Evolutionary conservation across 441 rosid species (phyloP).

Genomic region (Rhodomyrtus psidioides): DNA sequence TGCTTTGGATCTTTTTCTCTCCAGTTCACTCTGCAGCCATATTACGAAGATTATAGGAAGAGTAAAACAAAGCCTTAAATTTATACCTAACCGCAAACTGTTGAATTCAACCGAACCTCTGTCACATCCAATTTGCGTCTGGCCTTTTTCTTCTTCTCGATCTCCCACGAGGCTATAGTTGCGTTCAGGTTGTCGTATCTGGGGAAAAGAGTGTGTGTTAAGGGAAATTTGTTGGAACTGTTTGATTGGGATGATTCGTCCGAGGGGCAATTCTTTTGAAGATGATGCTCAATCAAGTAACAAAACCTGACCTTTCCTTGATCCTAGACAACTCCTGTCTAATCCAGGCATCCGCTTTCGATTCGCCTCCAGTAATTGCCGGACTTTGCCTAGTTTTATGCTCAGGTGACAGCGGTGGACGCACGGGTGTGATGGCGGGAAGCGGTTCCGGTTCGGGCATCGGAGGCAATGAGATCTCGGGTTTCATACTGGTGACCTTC

Average conservation of each 20-base stretch:
- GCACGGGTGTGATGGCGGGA: slow-evolving; percentile 6
- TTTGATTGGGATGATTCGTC: not conserved
- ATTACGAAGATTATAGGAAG: not conserved
- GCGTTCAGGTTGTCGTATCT: slow-evolving; percentile 46
- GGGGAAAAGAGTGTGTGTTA: not conserved
- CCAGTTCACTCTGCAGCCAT: slow-evolving; percentile 34
- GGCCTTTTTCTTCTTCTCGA: slow-evolving; percentile 45
- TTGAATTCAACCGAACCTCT: slow-evolving; percentile 37
- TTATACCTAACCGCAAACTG: not conserved
- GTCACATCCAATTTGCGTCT: slow-evolving; percentile 34
- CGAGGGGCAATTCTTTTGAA: not conserved
- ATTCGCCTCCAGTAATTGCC: slow-evolving; percentile 13
- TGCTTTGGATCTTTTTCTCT: slow-evolving; percentile 34
- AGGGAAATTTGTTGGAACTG: not conserved
- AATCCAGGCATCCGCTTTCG: slow-evolving; percentile 53
- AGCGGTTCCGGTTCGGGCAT: slow-evolving; percentile 7
- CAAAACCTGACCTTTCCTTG: slow-evolving; percentile 24
- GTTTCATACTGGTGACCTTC: not conserved
- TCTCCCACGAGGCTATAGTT: slow-evolving; percentile 51
- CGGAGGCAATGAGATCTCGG: not conserved
- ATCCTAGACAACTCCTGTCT: slow-evolving; percentile 41
- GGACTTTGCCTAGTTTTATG: slow-evolving; percentile 6
- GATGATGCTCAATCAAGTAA: not conserved
- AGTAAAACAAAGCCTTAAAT: not conserved
- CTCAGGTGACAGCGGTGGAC: not conserved